phyloP scores from a whole-genome alignment of 176 grass and related monocot species.

The Aegilops bicornis region DNA sequence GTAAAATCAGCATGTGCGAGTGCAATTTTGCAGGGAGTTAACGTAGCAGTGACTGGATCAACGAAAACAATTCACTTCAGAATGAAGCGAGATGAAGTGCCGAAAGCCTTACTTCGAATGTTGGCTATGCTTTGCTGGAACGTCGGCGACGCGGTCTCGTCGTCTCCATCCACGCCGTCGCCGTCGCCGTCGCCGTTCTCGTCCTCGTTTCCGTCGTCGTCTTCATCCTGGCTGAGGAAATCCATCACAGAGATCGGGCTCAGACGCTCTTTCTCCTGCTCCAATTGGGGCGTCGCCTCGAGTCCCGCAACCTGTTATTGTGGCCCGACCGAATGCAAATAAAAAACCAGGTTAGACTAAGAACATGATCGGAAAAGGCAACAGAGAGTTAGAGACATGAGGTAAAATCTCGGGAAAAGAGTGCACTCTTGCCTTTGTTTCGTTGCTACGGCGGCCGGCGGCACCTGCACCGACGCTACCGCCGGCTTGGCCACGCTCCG shows the following conservation, averaged over 20 bases:
- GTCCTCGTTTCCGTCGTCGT: constrained; percentile 16
- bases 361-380: not conserved
- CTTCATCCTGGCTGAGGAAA: constrained; percentile 56
- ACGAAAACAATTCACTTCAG: not conserved
- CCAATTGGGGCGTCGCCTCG: constrained; percentile 16
- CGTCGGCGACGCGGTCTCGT: constrained; percentile 23
- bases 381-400: not conserved
- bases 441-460: not conserved
- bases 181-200: not conserved
- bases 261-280: constrained; percentile 41
- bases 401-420: not conserved
- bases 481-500: not conserved
- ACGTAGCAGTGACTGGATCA: not conserved
- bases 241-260: constrained; percentile 87
- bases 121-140: constrained; percentile 49
- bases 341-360: not conserved
- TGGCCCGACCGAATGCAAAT: not conserved
- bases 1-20: not conserved
- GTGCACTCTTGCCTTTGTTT: constrained; percentile 14
- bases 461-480: not conserved
- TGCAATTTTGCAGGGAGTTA: constrained; percentile 3
- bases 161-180: not conserved
- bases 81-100: not conserved
- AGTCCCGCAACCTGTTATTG: constrained; percentile 5
- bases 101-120: constrained; percentile 57